Conservation (phyloP, 1,284 basidiomycete genomes). For the Trichosporon ovoides region DNA sequence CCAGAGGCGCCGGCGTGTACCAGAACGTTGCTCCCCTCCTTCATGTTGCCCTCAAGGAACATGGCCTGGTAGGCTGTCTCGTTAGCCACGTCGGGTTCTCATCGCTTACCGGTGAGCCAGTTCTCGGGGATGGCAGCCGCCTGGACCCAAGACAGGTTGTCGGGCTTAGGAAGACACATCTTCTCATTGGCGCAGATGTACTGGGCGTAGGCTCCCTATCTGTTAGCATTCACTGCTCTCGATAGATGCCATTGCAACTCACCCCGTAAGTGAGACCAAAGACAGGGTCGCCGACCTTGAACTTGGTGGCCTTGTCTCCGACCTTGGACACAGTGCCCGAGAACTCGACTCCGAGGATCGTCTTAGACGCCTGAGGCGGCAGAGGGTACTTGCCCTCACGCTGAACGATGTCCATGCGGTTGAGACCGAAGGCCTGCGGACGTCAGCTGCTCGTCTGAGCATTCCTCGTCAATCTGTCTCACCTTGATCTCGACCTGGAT, state of each 20-base stretch:
- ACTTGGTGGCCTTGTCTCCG: conserved; percentile 56
- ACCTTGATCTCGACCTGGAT: conserved; percentile 59
- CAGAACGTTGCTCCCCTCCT: conserved; percentile 68
- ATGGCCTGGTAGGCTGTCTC: conserved; percentile 72
- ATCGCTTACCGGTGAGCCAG: conserved; percentile 69
- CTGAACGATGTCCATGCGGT: conserved; percentile 80
- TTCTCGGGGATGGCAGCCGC: conserved; percentile 81
- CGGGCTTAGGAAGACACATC: conserved; percentile 71
- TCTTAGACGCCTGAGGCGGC: conserved; percentile 66
- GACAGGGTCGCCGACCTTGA: conserved; percentile 71
- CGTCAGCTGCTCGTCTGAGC: not conserved
- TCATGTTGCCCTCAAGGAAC: conserved; percentile 63
- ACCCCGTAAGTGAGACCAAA: conserved; percentile 71
- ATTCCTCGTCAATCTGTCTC: not conserved
- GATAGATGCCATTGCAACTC: conserved; percentile 28
- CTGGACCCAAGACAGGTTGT: conserved; percentile 69
- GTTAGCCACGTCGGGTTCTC: not conserved
- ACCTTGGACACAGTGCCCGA: conserved; percentile 64
- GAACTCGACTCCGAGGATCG: conserved; percentile 87
- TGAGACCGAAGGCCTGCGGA: conserved; percentile 67
- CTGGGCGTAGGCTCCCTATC: conserved; percentile 85
- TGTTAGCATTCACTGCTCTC: not conserved
- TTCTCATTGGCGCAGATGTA: conserved; percentile 66
- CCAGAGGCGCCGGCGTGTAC: conserved; percentile 87
- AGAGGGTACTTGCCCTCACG: conserved; percentile 67